Evolutionary conservation across 495 filamentous ascomycete genomes (phyloP).

Genomic region (Sordaria brevicollis): DNA sequence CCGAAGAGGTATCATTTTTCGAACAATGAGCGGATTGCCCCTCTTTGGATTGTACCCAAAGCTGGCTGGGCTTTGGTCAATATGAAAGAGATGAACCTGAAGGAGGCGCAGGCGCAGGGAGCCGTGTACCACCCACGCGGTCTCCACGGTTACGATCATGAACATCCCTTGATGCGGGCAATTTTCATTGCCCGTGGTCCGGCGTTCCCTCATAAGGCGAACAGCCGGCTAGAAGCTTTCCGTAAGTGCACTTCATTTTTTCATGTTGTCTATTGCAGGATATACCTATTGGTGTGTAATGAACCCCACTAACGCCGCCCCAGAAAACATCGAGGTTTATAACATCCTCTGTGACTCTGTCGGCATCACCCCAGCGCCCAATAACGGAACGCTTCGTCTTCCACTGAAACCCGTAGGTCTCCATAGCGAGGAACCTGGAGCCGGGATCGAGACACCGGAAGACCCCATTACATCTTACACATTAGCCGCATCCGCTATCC

Average conservation of each 20-base stretch:
- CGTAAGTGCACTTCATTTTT: constrained; percentile 45
- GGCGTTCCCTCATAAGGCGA: constrained; percentile 73
- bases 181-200: constrained; percentile 85
- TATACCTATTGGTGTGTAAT: neutral
- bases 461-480: constrained; percentile 20
- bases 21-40: constrained; percentile 77
- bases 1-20: constrained; percentile 82
- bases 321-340: constrained; percentile 92
- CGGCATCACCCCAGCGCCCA: constrained; percentile 54
- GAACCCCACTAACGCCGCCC: constrained; percentile 8
- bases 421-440: constrained; percentile 34
- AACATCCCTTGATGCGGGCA: constrained; percentile 83
- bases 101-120: constrained; percentile 48
- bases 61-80: constrained; percentile 83
- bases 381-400: constrained; percentile 82
- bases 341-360: constrained; percentile 86
- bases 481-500: neutral
- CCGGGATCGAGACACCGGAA: constrained; percentile 17
- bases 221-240: constrained; percentile 72
- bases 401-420: constrained; percentile 60
- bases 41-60: constrained; percentile 85
- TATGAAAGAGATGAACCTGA: constrained; percentile 63
- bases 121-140: constrained; percentile 63
- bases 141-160: constrained; percentile 83
- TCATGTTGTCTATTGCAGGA: neutral